A percentile compares a stretch with the other conserved stretches of the same genome.
Conservation (phyloP, 257 asterid genomes). For the Vinca minor region DNA sequence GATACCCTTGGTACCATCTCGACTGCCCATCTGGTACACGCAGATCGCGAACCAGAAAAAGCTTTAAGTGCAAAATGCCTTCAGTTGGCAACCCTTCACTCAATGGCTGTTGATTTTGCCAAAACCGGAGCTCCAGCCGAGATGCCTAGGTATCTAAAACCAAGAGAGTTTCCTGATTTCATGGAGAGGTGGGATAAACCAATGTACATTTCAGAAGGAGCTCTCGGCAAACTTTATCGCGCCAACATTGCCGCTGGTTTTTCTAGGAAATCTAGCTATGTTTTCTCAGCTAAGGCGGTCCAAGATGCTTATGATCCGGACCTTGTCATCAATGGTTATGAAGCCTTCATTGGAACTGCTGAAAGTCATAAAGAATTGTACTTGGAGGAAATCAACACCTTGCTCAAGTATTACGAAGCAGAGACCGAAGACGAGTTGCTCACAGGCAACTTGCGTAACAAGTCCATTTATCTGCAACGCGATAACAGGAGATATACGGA, state of each 20-base stretch:
- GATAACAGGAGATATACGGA: conserved; percentile 80
- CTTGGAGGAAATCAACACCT: conserved; percentile 43
- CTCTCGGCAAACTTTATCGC: conserved; percentile 75
- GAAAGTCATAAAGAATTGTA: conserved; percentile 54
- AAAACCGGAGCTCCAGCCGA: conserved; percentile 93
- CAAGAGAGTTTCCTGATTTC: conserved; percentile 82
- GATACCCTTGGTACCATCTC: conserved; percentile 88
- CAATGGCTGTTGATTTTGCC: conserved; percentile 96
- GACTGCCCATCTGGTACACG: conserved; percentile 77
- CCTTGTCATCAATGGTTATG: conserved; percentile 57
- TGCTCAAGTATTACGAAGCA: conserved; percentile 61
- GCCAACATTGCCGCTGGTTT: conserved; percentile 33
- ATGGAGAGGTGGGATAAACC: conserved; percentile 90
- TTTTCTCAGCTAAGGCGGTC: conserved; percentile 16
- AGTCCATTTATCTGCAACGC: conserved; percentile 50
- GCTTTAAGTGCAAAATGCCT: conserved; percentile 74
- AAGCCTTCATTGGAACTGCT: conserved; percentile 42
- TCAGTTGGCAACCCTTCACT: conserved; percentile 75
- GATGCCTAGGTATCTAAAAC: conserved; percentile 70
- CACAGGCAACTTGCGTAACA: conserved; percentile 60
- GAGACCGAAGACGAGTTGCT: conserved; percentile 73
- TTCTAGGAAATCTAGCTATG: conserved; percentile 19
- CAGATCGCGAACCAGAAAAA: conserved; percentile 76
- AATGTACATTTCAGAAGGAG: conserved; percentile 56
- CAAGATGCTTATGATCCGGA: conserved; percentile 51